A percentile compares a stretch with the other conserved stretches of the same genome.
Evolutionary conservation across 1,284 basidiomycete genomes (phyloP).

Genomic region (Peniophora sp.): DNA sequence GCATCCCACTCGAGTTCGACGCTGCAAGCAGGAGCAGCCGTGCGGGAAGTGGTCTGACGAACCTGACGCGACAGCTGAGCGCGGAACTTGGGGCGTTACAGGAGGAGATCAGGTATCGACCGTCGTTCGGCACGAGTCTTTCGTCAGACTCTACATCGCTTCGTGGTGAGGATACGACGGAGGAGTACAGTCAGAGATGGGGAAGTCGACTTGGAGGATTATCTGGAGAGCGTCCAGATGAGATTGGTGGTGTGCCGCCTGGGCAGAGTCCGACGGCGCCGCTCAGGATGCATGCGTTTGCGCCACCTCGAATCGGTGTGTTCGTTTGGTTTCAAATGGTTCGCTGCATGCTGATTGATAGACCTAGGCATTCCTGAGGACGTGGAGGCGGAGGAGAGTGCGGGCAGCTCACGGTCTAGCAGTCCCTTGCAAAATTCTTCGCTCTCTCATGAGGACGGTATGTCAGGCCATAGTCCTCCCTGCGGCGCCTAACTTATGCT

Average conservation of each 20-base stretch:
- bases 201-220: constrained; percentile 20
- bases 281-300: constrained; percentile 22
- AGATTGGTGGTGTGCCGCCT: neutral
- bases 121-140: constrained; percentile 4
- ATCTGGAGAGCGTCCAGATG: constrained; percentile 14
- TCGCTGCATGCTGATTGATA: no score
- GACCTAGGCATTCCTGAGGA: constrained; percentile 49
- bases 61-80: constrained; percentile 53
- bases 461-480: no score
- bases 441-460: no score
- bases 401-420: no score
- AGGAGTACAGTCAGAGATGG: constrained; percentile 16
- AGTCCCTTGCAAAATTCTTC: no score
- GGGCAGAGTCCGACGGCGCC: constrained; percentile 15
- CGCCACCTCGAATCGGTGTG: constrained; percentile 19
- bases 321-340: no score
- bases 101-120: constrained; percentile 14
- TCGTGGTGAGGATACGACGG: neutral
- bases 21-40: constrained; percentile 18
- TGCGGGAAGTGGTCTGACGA: constrained; percentile 47
- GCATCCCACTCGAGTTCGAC: constrained; percentile 16
- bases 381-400: constrained; percentile 32
- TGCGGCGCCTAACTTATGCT: neutral
- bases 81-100: constrained; percentile 43
- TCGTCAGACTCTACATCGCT: no score